phyloP scores from a whole-genome alignment of 2,329 filamentous ascomycete genomes.

The Fonsecaea pedrosoi region DNA sequence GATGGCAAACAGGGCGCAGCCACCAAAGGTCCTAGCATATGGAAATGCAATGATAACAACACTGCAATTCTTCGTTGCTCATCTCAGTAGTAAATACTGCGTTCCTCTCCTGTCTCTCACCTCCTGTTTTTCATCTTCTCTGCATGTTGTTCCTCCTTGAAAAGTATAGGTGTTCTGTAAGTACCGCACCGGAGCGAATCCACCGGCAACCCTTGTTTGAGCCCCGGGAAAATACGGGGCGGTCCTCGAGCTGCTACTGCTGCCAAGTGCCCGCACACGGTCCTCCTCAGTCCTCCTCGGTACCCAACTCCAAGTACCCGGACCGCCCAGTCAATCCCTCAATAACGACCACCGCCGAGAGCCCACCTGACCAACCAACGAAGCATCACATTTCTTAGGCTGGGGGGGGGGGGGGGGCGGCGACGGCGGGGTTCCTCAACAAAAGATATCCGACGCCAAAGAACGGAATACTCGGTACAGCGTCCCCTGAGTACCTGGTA shows the following conservation, averaged over 20 bases:
- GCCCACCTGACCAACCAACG: conserved; percentile 2
- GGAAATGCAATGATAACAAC: background rate
- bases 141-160: background rate
- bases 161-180: background rate
- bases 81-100: background rate
- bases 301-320: background rate
- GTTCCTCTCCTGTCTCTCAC: background rate
- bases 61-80: background rate
- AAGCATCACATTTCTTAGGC: background rate
- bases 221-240: background rate
- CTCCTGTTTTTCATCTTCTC: background rate
- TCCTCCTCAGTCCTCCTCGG: background rate
- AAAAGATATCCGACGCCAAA: background rate
- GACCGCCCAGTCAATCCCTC: background rate
- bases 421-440: background rate
- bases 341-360: background rate
- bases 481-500: background rate
- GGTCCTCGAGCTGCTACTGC: background rate
- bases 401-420: too few relatives aligned
- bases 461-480: background rate
- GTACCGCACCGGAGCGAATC: background rate
- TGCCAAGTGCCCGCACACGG: background rate
- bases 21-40: conserved; percentile 5
- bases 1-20: conserved; percentile 9
- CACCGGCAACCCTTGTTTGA: background rate